These are phyloP conservation scores for Apiospora phragmitis DNA, from an alignment of 2,329 filamentous ascomycete genomes.

Conservation along the genomic window DNA sequence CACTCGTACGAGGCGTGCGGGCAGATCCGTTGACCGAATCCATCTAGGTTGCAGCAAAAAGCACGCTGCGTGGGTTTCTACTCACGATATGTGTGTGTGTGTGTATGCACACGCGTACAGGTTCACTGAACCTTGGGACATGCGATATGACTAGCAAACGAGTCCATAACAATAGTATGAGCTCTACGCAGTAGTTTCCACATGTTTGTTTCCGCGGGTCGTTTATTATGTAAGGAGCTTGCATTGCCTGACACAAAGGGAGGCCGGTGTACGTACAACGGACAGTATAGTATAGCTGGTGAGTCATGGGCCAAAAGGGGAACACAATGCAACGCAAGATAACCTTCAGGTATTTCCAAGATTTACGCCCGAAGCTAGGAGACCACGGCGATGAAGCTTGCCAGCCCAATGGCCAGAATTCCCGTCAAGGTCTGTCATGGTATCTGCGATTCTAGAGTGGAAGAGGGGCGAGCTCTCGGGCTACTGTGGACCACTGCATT, in stretches of 20 bases:
- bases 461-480: slow-evolving; percentile 4
- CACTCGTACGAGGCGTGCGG: not conserved
- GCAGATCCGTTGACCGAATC: not conserved
- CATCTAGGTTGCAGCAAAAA: not conserved
- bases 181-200: not conserved
- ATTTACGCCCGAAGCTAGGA: not conserved
- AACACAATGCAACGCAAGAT: not conserved
- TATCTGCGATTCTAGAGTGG: not conserved
- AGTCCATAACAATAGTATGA: not conserved
- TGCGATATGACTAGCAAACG: not conserved
- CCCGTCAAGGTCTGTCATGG: not conserved
- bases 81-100: not conserved
- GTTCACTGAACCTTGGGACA: not conserved
- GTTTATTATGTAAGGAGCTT: not conserved
- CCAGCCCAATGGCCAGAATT: not conserved
- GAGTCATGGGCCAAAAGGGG: not conserved
- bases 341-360: not conserved
- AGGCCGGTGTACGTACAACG: not conserved
- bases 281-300: not conserved
- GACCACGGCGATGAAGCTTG: not conserved
- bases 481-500: slow-evolving; percentile 4
- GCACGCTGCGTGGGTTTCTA: not conserved
- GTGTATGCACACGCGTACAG: not conserved
- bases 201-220: no score
- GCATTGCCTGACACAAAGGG: not conserved